phyloP scores from a whole-genome alignment of 2,329 filamentous ascomycete genomes.

The Bipolaris sorokiniana region DNA sequence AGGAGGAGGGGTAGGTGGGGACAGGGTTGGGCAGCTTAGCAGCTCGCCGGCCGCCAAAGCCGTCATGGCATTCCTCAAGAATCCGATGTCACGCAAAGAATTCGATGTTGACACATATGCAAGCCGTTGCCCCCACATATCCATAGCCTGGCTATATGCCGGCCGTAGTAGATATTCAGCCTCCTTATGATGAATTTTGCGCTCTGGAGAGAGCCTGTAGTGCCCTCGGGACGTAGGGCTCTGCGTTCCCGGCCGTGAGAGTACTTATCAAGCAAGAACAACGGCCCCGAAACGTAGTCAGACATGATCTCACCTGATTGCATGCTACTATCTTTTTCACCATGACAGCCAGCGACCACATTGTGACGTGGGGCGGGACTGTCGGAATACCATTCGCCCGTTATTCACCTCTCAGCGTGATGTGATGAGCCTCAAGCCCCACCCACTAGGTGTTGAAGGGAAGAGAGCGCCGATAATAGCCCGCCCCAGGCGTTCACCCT shows the following conservation, averaged over 20 bases:
- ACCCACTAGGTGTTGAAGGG: background rate
- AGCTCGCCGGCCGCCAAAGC: conserved; percentile 3
- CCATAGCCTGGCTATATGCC: background rate
- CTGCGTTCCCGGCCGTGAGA: background rate
- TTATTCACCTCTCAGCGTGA: background rate
- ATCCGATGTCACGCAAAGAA: conserved; percentile 18
- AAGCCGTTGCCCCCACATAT: background rate
- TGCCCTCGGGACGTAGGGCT: background rate
- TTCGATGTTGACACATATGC: conserved; percentile 10
- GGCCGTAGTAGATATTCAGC: background rate
- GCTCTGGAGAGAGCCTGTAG: background rate
- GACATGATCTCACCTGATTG: background rate
- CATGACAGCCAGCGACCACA: background rate
- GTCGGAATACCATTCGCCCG: background rate
- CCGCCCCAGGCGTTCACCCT: conserved; percentile 1
- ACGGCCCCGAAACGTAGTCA: background rate
- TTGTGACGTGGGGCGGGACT: background rate
- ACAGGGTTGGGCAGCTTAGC: conserved; percentile 2
- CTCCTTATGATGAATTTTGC: background rate
- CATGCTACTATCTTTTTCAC: background rate
- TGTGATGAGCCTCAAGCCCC: background rate
- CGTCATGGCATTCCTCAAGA: conserved; percentile 17
- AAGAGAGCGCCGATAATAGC: background rate
- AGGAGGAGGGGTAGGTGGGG: conserved; percentile 1
- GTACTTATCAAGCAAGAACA: background rate